These are phyloP conservation scores for Tetrahymena borealis DNA, from an alignment of 73 alveolate genomes.

Conservation along the genomic window DNA sequence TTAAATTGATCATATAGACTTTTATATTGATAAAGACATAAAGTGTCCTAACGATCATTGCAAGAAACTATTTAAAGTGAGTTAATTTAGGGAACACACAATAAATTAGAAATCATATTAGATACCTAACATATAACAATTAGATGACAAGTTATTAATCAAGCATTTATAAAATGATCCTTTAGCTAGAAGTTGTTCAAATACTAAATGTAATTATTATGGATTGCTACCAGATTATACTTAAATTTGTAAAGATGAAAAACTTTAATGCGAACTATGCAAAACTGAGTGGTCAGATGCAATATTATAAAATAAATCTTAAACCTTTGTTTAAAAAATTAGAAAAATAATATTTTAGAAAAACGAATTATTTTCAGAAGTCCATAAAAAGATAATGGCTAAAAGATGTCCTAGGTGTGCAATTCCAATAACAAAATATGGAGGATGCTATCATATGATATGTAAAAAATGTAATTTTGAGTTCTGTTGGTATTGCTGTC, in stretches of 20 bases:
- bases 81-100: neutral
- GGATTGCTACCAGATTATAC: neutral
- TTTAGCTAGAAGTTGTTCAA: neutral
- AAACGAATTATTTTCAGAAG: neutral
- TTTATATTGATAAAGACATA: neutral
- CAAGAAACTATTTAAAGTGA: neutral
- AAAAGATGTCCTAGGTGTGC: neutral
- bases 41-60: neutral
- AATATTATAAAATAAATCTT: neutral
- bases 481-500: neutral
- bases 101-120: neutral
- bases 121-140: neutral
- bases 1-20: neutral
- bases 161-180: neutral
- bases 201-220: neutral
- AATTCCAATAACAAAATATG: neutral
- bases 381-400: neutral
- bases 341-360: neutral
- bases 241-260: neutral
- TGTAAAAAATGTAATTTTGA: neutral
- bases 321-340: neutral
- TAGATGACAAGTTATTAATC: neutral
- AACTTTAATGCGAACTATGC: neutral
- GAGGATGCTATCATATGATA: neutral
- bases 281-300: neutral